Conservation (phyloP, 768 basidiomycete genomes). For the Suillus fuscotomentosus region DNA sequence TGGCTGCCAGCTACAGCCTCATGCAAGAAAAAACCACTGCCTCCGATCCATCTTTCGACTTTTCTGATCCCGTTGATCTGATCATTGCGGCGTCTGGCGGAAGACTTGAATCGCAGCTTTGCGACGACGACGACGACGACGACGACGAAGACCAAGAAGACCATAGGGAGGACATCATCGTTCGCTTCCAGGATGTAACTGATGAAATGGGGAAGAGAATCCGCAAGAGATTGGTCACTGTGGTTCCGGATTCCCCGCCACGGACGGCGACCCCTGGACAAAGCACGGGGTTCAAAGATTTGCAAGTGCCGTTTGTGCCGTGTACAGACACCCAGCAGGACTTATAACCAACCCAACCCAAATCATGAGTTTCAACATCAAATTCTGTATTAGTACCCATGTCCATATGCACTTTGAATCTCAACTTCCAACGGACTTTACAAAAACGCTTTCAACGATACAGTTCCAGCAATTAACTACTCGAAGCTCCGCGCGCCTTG, state of each 20-base stretch:
- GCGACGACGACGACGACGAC: not conserved
- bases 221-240: not conserved
- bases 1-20: slow-evolving; percentile 3
- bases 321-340: too few species aligned
- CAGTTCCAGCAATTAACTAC: too few species aligned
- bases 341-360: too few species aligned
- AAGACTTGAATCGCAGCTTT: not conserved
- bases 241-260: not conserved
- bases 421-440: too few species aligned
- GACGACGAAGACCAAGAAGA: not conserved
- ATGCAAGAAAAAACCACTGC: not conserved
- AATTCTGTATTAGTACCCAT: too few species aligned
- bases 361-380: too few species aligned
- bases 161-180: not conserved
- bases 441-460: too few species aligned
- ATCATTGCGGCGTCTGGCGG: slow-evolving; percentile 1
- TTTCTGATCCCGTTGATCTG: slow-evolving; percentile 5
- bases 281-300: too few species aligned
- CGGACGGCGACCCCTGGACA: too few species aligned
- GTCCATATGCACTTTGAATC: too few species aligned
- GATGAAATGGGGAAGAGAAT: not conserved
- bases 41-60: slow-evolving; percentile 5
- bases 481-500: too few species aligned
- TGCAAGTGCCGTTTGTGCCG: too few species aligned
- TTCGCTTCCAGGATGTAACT: not conserved